Evolutionary conservation across 208 protist species (phyloP).

Genomic region (Trypanosoma melophagium): DNA sequence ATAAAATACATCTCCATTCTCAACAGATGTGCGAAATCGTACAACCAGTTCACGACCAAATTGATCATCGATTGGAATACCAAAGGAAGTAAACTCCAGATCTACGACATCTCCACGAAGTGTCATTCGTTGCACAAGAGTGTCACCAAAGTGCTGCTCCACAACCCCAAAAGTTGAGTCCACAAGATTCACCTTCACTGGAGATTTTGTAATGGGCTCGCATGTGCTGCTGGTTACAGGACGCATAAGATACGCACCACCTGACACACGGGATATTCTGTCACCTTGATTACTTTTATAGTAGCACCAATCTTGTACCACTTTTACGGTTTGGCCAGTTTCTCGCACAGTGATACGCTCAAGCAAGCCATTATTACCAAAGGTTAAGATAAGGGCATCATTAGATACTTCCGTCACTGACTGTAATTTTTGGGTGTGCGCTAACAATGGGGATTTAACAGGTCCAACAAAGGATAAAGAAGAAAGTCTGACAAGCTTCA

Average conservation of each 20-base stretch:
- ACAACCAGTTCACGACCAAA: conserved; percentile 19
- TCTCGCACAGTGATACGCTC: neutral
- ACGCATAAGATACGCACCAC: conserved; percentile 27
- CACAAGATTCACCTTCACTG: neutral
- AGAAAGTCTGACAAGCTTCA: neutral
- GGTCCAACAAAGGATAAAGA: neutral
- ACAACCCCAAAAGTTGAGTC: conserved; percentile 7
- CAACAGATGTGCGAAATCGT: conserved; percentile 15
- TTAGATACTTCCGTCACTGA: neutral
- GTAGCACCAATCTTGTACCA: conserved; percentile 20
- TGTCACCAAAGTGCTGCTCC: conserved; percentile 15
- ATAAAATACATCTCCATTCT: conserved; percentile 31
- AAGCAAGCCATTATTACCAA: conserved; percentile 1
- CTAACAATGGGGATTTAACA: neutral
- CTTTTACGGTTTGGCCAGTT: neutral
- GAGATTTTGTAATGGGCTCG: neutral
- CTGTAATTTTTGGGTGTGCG: neutral
- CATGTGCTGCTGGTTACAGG: conserved; percentile 3
- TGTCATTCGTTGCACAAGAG: conserved; percentile 15
- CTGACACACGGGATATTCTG: neutral
- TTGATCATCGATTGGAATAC: conserved; percentile 15
- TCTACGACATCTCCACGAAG: conserved; percentile 17
- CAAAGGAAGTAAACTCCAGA: conserved; percentile 23
- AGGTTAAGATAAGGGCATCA: neutral
- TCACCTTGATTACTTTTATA: conserved; percentile 14